Base-by-base conservation (phyloP, 225 moss, liverwort and hornwort genomes). In the Marchantia paleacea region DNA sequence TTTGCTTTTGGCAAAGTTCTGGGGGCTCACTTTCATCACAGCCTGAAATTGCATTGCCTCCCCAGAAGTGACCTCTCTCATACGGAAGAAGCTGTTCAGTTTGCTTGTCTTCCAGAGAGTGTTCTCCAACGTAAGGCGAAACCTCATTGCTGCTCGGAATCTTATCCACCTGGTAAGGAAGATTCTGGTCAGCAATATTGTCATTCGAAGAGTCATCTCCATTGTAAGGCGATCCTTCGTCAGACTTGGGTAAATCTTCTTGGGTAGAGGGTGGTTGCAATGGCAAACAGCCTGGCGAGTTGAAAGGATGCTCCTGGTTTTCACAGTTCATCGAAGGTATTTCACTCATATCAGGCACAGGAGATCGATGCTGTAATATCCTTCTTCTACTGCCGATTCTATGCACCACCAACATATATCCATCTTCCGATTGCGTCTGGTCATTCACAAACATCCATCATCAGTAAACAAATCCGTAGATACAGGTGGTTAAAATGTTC, bases 371-470 rank as follows among this genome's bases (percentile, higher is more conserved):
- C 12, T 7, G 52, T 25, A 10, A 24, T 73, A 7, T 4, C 20
- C 24, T 39, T 20, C 14, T 55, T 25, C 55, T 72, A 52, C 76
- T 67, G 28, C 77, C 72, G 12, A 86, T 49, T 8, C 81, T 81
- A 62, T 86, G 86, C 62, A 62, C 50, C 6, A 75, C 75, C 54
- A 86, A 68, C 22, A 83, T 20, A 70, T 58, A 86, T 31, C 86
- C 86, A 55, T 84, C 83, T 6, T 47, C 75, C 51, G 86, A 78
- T 12, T 57, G 24, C 15, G 77, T 68, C 86, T 86, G 86, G n/a
- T 51, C 16, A 57, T 58, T 31, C 12, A 25, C 3, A 3, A 20
- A 67, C 5, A 54, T 10, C 54, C 5, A 10, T 15, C 30, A 69
- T 30, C 68, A 28, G n/a, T 75, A 3, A 8, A 49, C 29, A 55